Base-by-base conservation (phyloP, 139 green algal genomes). In the Raphidocelis subcapitata region DNA sequence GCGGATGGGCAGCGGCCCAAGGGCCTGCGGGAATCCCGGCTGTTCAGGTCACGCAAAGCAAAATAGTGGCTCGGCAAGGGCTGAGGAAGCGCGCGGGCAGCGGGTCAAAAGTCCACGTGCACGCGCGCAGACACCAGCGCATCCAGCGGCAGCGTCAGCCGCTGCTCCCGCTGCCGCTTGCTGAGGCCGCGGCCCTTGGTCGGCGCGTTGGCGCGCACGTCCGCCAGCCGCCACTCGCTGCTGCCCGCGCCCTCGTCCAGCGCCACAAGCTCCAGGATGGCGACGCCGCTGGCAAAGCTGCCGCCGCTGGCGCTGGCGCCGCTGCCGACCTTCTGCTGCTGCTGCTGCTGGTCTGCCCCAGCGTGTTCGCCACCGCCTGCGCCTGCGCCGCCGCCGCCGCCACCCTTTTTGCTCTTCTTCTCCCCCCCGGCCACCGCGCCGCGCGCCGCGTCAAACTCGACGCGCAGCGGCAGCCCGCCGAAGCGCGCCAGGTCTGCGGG, bases 81-180 rank as follows among this genome's bases (percentile, higher is more conserved):
- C n/a, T n/a, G n/a, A n/a, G n/a, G n/a, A n/a, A n/a, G n/a, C n/a
- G n/a, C n/a, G n/a, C n/a, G n/a, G n/a, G n/a, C n/a, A n/a, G 41
- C 41, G 41, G 8, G 8, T 86, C 61, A 94, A 20, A 93, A 83
- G 76, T 94, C 86, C 0, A 94, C 72, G 69, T 91, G 82, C 24
- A 94, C 74, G 44, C 82, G 80, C 4, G 88, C 86, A 15, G 61
- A 33, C 44, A 55, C 44, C 16, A 94, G 64, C 52, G 68, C 60
- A 0, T 59, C 51, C 20, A 91, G n/a, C 0, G 68, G 61, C 1
- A 94, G 82, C 1, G 36, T 35, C 59, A 79, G 69, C 41, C 52
- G 24, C 68, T 73, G 37, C 23, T 88, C 66, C 3, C 75, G 76
- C 82, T 91, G 81, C 79, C 79, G 82, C 33, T 87, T 86, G 29